Evolutionary conservation across 345 rosid genomes (phyloP).

Genomic region (Pugionium cornutum): DNA sequence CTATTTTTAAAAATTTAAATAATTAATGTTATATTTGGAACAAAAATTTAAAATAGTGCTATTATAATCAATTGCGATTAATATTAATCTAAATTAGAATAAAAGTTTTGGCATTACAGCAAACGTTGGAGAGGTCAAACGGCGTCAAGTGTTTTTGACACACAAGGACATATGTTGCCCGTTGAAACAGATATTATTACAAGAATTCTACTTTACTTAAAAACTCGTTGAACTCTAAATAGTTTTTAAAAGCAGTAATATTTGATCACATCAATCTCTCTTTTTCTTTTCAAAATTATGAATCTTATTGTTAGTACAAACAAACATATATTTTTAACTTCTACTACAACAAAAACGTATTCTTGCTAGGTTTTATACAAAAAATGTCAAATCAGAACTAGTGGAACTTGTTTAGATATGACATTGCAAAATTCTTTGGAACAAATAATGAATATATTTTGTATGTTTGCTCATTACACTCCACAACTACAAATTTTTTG

Average conservation of each 20-base stretch:
- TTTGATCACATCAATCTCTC: slow-evolving; percentile 32
- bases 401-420: no score
- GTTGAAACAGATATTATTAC: slow-evolving; percentile 27
- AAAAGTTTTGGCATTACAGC: background rate
- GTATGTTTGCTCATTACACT: no score
- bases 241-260: slow-evolving; percentile 24
- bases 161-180: slow-evolving; percentile 21
- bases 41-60: no score
- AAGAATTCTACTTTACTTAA: slow-evolving; percentile 30
- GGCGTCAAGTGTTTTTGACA: slow-evolving; percentile 10
- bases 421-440: no score
- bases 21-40: no score
- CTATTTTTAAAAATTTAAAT: no score
- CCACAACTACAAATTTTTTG: no score
- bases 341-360: slow-evolving; percentile 2
- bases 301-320: slow-evolving; percentile 12
- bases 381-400: no score
- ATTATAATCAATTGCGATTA: no score
- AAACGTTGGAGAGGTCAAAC: slow-evolving; percentile 2
- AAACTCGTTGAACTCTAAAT: slow-evolving; percentile 37
- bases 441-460: no score
- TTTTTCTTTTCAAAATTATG: slow-evolving; percentile 17
- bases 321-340: slow-evolving; percentile 3
- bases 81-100: no score
- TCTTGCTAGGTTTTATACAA: background rate